Conservation (phyloP, 2,329 filamentous ascomycete genomes). For the Colletotrichum sp. region DNA sequence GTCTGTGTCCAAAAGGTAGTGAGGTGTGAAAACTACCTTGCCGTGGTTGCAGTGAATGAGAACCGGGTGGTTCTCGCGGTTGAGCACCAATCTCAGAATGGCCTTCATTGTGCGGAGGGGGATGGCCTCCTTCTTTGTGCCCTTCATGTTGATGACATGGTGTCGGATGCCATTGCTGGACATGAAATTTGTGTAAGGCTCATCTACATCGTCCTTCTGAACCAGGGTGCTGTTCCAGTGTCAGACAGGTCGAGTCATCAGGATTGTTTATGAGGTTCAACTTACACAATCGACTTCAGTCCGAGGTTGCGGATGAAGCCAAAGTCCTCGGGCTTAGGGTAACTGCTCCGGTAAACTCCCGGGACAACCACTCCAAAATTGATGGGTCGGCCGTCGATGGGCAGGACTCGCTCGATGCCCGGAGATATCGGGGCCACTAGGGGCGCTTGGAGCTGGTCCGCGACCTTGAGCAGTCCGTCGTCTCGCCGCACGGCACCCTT, state of each 20-base stretch:
- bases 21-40: conserved; percentile 54
- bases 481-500: background rate
- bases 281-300: conserved; percentile 81
- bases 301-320: conserved; percentile 70
- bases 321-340: conserved; percentile 74
- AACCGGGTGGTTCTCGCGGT: conserved; percentile 77
- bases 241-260: conserved; percentile 7
- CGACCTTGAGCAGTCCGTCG: background rate
- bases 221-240: conserved; percentile 61
- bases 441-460: background rate
- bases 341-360: conserved; percentile 82
- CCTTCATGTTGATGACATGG: conserved; percentile 76
- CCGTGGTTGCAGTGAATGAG: conserved; percentile 94
- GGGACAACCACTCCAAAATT: conserved; percentile 81
- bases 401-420: conserved; percentile 8
- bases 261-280: conserved; percentile 7
- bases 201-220: conserved; percentile 60
- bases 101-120: conserved; percentile 69
- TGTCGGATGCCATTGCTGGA: conserved; percentile 71
- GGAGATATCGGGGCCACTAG: background rate
- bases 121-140: conserved; percentile 85
- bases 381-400: conserved; percentile 46
- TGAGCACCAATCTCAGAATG: conserved; percentile 74
- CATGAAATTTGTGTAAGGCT: conserved; percentile 67
- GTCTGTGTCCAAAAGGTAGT: background rate